Base-by-base conservation (phyloP, 225 moss, liverwort and hornwort species). In the Lunularia cruciata region DNA sequence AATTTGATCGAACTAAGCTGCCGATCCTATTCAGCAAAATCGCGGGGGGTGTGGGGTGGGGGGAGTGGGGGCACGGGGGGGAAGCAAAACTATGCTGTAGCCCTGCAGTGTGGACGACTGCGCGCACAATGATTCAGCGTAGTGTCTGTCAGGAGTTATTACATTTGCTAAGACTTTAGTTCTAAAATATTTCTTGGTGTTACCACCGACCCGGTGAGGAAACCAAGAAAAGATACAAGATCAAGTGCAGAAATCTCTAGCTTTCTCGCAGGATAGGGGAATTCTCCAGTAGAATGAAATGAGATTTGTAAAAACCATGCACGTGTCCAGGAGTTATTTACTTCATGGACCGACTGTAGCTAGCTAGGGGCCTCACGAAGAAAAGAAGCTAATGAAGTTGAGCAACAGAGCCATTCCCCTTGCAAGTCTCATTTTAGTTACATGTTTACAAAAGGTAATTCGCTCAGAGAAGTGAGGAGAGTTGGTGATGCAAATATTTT, bases 151-250 rank as follows among this genome's bases (percentile, higher is more conserved):
- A 60, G 37, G 9, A 35, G 19, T 16, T 37, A 60, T 32, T 20
- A 60, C 60, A 39, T 32, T 25, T 60, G 37, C 30, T 57, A 37
- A 39, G 18, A 36, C 14, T 34, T 15, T 32, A 10, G 31, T 16
- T 32, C 36, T 60, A 8, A 37, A 38, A 39, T 36, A 60, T 23
- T 60, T 60, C 38, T n/a, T 10, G 15, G 18, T 60, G 60, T 36
- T 60, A 25, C 60, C 60, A 39, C 60, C 60, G 38, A 60, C 60
- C 53, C 5, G 63, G 63, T 28, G 63, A 43, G 43, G 63, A 63
- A 63, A 63, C 43, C 63, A 36, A 63, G 28, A 27, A 63, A 63
- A 63, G 63, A 59, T 59, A 8, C 59, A 35, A 36, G 34, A 59
- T 59, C 57, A 33, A 33, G 34, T 30, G 13, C 20, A 12, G 4